These are phyloP conservation scores for Penicillium rolfsii DNA, from an alignment of 2,329 filamentous ascomycete genomes.

Conservation along the genomic window DNA sequence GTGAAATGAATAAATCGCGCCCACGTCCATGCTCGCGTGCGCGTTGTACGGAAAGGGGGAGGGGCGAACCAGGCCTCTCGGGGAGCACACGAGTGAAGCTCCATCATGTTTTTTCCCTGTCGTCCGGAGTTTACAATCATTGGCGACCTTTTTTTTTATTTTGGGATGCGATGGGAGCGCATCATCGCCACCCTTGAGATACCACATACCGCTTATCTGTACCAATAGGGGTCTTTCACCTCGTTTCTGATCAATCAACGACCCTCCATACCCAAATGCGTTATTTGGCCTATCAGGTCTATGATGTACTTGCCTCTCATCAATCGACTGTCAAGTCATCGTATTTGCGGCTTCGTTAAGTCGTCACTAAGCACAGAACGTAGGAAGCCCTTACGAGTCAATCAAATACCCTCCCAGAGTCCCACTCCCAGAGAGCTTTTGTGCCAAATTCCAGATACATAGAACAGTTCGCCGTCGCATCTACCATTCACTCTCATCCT, in stretches of 20 bases:
- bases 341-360: slow-evolving; percentile 1
- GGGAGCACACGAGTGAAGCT: neutral
- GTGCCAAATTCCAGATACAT: neutral
- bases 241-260: slow-evolving; percentile 25
- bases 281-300: neutral
- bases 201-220: slow-evolving; percentile 31
- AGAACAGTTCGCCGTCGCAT: neutral
- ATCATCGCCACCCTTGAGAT: slow-evolving; percentile 30
- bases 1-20: neutral
- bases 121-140: slow-evolving; percentile 11
- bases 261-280: slow-evolving; percentile 11
- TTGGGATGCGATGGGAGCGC: slow-evolving; percentile 24
- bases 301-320: too few relatives aligned
- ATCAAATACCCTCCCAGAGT: neutral
- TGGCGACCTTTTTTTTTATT: slow-evolving; percentile 22
- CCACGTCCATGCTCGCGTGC: neutral
- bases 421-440: slow-evolving; percentile 3
- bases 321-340: neutral
- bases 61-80: neutral
- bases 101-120: slow-evolving; percentile 18
- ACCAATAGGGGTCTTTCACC: slow-evolving; percentile 25
- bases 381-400: neutral
- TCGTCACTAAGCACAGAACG: neutral
- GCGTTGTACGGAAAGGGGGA: slow-evolving; percentile 3
- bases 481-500: slow-evolving; percentile 21